Evolutionary conservation across 768 basidiomycete genomes (phyloP).

Genomic region (Postia placenta): DNA sequence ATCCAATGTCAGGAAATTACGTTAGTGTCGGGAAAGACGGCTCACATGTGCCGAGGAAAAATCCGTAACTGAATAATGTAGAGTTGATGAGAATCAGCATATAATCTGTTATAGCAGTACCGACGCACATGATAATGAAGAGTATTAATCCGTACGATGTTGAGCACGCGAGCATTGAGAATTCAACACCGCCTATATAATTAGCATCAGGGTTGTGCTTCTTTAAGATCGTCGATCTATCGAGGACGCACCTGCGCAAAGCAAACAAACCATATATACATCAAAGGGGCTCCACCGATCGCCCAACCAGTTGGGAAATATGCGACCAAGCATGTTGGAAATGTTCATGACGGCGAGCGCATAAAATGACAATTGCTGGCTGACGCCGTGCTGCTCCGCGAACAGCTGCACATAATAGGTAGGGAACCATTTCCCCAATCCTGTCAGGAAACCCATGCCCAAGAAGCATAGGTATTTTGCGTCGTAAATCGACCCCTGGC

Average conservation of each 20-base stretch:
- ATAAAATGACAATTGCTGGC: not conserved
- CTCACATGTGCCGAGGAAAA: not conserved
- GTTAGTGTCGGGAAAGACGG: not conserved
- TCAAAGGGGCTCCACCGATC: conserved; percentile 1
- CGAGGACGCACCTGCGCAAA: not conserved
- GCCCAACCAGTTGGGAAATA: conserved; percentile 1
- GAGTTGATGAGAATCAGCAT: no score
- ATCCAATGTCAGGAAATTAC: not conserved
- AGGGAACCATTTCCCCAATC: conserved; percentile 1
- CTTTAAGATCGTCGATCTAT: not conserved
- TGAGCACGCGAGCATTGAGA: not conserved
- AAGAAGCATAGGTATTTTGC: not conserved
- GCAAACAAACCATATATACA: not conserved
- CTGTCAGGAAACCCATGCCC: not conserved
- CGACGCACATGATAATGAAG: not conserved
- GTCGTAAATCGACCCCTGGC: not conserved
- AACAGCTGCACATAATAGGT: not conserved
- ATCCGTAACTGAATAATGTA: not conserved
- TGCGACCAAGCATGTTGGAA: conserved; percentile 1
- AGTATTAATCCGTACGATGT: not conserved
- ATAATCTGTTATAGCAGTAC: no score
- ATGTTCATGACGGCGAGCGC: not conserved
- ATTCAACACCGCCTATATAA: not conserved
- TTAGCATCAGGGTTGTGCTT: no score
- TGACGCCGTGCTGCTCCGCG: not conserved